Evolutionary conservation across 768 basidiomycete species (phyloP).

Genomic region (Clavulina sp.): DNA sequence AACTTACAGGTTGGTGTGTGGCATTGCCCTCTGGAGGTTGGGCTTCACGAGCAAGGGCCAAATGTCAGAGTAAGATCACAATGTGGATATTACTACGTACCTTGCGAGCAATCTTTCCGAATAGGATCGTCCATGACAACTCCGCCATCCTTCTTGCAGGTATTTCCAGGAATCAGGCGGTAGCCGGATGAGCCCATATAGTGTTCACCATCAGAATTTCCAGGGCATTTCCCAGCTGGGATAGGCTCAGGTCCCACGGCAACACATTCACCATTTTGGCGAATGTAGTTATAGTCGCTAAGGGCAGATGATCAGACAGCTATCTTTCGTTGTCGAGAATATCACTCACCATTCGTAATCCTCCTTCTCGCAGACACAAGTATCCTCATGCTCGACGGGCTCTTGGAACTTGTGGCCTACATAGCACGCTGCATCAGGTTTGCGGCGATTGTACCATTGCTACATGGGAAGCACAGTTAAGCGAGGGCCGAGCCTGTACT

Average conservation of each 20-base stretch:
- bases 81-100: constrained; percentile 23
- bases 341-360: constrained; percentile 79
- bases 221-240: constrained; percentile 50
- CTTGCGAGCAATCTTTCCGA: constrained; percentile 61
- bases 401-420: constrained; percentile 82
- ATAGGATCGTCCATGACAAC: constrained; percentile 48
- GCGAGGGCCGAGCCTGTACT: neutral
- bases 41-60: constrained; percentile 26
- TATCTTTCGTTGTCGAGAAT: constrained; percentile 2
- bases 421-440: constrained; percentile 67
- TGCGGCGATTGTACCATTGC: constrained; percentile 91
- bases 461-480: constrained; percentile 17
- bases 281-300: constrained; percentile 83
- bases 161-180: constrained; percentile 82
- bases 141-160: constrained; percentile 46
- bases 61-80: neutral
- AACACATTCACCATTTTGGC: constrained; percentile 55
- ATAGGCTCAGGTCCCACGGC: constrained; percentile 79
- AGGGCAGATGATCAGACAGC: neutral
- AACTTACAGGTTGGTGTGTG: constrained; percentile 51
- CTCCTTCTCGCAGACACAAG: constrained; percentile 64
- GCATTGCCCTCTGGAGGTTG: constrained; percentile 65
- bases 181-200: constrained; percentile 87
- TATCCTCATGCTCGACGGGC: constrained; percentile 66
- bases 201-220: constrained; percentile 29